These are phyloP conservation scores for Glycine tomentella DNA, from an alignment of 306 rosid genomes.

Conservation along the genomic window DNA sequence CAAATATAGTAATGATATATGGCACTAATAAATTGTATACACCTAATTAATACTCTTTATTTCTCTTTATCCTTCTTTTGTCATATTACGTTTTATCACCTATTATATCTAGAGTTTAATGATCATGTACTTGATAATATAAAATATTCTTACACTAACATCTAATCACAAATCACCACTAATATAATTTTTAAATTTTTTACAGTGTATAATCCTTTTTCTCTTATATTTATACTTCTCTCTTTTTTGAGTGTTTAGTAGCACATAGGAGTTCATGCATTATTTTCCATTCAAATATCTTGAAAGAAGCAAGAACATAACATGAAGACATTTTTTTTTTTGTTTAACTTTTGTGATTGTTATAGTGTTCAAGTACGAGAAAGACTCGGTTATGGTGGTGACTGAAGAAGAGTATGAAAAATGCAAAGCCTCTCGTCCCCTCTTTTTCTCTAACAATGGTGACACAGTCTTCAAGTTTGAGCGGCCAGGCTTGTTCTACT, in stretches of 20 bases:
- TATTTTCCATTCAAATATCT: neutral
- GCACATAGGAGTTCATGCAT: neutral
- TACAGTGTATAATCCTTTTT: no score
- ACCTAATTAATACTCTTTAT: no score
- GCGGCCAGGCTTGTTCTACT: conserved; percentile 73
- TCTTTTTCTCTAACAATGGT: conserved; percentile 73
- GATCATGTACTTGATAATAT: no score
- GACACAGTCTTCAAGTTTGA: conserved; percentile 55
- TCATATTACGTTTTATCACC: neutral
- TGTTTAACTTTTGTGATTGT: neutral
- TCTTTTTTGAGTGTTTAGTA: neutral
- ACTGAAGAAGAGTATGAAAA: conserved; percentile 71
- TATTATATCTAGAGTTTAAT: neutral
- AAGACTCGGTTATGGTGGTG: conserved; percentile 83
- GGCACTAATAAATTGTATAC: no score
- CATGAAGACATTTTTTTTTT: neutral
- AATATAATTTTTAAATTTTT: no score
- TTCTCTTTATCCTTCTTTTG: neutral
- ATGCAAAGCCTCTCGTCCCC: conserved; percentile 66
- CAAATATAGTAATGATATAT: neutral
- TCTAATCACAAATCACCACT: no score
- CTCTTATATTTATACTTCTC: neutral
- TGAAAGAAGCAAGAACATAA: neutral
- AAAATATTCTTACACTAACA: no score
- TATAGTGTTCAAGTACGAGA: conserved; percentile 68